Conservation (phyloP, 495 filamentous ascomycete genomes). For the Cairneyella variabilis region DNA sequence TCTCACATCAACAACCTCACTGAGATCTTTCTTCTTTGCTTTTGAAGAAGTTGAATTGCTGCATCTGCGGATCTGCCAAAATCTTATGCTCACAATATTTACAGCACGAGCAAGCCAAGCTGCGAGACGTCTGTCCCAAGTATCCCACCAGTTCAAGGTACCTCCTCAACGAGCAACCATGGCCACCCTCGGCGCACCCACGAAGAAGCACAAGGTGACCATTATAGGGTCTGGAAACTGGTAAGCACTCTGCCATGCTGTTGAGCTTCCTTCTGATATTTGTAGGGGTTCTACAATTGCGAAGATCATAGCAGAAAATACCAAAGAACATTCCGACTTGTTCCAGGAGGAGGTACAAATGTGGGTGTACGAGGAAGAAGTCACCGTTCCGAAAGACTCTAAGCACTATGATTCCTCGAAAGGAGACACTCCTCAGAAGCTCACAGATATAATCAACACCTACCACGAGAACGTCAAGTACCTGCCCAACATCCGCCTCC, state of each 20-base stretch:
- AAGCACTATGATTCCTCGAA: constrained; percentile 48
- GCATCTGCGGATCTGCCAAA: not conserved
- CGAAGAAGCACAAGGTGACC: constrained; percentile 86
- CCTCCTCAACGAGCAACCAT: constrained; percentile 26
- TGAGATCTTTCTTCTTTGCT: not conserved
- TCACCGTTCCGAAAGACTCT: constrained; percentile 63
- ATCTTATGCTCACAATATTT: constrained; percentile 13
- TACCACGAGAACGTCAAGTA: constrained; percentile 98
- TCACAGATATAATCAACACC: constrained; percentile 86
- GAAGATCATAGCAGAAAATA: constrained; percentile 95
- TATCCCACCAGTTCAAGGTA: constrained; percentile 14
- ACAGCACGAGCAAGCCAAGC: constrained; percentile 9
- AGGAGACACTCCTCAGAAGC: constrained; percentile 63
- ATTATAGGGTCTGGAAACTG: constrained; percentile 97
- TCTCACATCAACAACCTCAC: not conserved
- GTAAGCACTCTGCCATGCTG: constrained; percentile 40
- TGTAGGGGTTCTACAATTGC: constrained; percentile 89
- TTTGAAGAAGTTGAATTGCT: not conserved
- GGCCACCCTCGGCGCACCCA: constrained; percentile 31
- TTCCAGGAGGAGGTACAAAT: constrained; percentile 92
- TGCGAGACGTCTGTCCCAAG: constrained; percentile 6
- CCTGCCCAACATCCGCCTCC: constrained; percentile 80
- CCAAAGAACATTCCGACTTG: constrained; percentile 64
- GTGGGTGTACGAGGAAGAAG: constrained; percentile 94
- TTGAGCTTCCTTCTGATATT: constrained; percentile 11